These are phyloP conservation scores for Phaeodactylum tricornutum DNA, from an alignment of 108 stramenopile species.

Conservation along the genomic window DNA sequence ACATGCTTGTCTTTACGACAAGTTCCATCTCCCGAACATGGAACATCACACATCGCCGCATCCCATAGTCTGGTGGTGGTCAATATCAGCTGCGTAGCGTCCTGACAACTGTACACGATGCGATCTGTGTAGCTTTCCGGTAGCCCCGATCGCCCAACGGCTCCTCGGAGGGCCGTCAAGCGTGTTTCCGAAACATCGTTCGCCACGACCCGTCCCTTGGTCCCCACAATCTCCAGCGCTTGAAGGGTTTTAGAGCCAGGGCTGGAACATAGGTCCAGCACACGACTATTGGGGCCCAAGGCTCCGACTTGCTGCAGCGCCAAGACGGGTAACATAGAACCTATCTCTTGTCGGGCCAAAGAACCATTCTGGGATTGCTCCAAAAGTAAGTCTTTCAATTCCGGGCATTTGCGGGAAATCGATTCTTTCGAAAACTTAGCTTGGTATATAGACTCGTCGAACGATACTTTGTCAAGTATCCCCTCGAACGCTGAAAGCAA, in stretches of 20 bases:
- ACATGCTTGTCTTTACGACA: slow-evolving; percentile 72
- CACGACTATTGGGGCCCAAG: slow-evolving; percentile 18
- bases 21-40: slow-evolving; percentile 86
- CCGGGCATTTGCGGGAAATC: slow-evolving; percentile 15
- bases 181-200: slow-evolving; percentile 73
- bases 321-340: slow-evolving; percentile 65
- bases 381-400: slow-evolving; percentile 41
- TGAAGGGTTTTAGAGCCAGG: slow-evolving; percentile 87
- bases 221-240: slow-evolving; percentile 46
- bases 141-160: slow-evolving; percentile 51
- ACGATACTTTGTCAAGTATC: neutral
- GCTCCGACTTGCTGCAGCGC: slow-evolving; percentile 18
- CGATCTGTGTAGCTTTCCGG: slow-evolving; percentile 11
- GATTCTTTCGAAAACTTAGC: slow-evolving; percentile 5
- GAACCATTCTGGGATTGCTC: slow-evolving; percentile 33
- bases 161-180: slow-evolving; percentile 45
- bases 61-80: slow-evolving; percentile 32
- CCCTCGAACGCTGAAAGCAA: neutral
- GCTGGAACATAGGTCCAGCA: slow-evolving; percentile 77
- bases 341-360: slow-evolving; percentile 72
- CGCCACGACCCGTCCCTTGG: slow-evolving; percentile 40
- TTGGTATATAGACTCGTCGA: neutral
- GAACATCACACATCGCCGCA: slow-evolving; percentile 76
- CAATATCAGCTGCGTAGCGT: slow-evolving; percentile 18
- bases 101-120: slow-evolving; percentile 31